These are phyloP conservation scores for Nepenthes gracilis DNA, from an alignment of 148 eudicot genomes.

Conservation along the genomic window DNA sequence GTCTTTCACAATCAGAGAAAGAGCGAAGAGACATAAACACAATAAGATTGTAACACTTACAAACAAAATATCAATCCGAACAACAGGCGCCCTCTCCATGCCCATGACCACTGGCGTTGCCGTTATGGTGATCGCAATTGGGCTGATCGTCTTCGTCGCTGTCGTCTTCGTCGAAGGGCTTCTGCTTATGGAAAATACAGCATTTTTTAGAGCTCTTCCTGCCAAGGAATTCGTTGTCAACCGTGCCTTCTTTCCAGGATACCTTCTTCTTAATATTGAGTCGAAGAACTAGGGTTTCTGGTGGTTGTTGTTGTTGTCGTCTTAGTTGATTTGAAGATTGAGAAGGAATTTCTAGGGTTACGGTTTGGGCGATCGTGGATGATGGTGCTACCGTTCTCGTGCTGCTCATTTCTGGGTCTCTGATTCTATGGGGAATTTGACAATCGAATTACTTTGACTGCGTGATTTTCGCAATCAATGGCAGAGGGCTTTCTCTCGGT, in stretches of 20 bases:
- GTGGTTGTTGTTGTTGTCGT: conserved; percentile 15
- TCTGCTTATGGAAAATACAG: conserved; percentile 82
- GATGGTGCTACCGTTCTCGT: conserved; percentile 7
- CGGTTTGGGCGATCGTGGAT: conserved; percentile 15
- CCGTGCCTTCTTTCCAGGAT: conserved; percentile 78
- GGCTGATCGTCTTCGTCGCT: conserved; percentile 48
- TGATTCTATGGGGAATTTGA: not conserved
- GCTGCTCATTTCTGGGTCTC: conserved; percentile 3
- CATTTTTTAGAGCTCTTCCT: conserved; percentile 90
- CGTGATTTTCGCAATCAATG: not conserved
- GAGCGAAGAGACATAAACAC: too few species aligned
- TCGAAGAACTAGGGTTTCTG: conserved; percentile 52
- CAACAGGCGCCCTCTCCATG: conserved; percentile 20
- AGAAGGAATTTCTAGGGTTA: conserved; percentile 18
- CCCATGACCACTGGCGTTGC: conserved; percentile 2
- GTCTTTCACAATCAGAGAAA: too few species aligned
- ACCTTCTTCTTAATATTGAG: conserved; percentile 73
- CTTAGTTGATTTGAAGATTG: not conserved
- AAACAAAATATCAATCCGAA: conserved; percentile 2
- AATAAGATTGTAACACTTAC: too few species aligned
- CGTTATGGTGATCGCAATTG: not conserved
- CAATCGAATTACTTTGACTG: too few species aligned
- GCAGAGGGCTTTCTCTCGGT: not conserved
- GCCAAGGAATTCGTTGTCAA: conserved; percentile 76
- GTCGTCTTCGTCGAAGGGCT: conserved; percentile 75